Evolutionary conservation across 2,329 filamentous ascomycete genomes (phyloP).

Genomic region (Fusarium sambucinum): DNA sequence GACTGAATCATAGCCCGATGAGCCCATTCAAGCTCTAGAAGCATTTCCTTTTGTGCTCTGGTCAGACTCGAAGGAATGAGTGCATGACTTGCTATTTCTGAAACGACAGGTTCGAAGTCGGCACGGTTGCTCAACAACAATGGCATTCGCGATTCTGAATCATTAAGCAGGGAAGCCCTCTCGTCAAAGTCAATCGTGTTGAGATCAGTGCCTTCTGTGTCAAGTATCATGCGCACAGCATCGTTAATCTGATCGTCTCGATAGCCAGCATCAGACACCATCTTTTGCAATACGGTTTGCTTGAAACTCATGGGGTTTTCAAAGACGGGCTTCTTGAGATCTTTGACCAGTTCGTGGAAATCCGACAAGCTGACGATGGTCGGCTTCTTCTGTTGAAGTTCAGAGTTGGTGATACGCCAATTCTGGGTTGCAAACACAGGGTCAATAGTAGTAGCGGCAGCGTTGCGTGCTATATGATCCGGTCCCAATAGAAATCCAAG

Average conservation of each 20-base stretch:
- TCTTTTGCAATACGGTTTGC: slow-evolving; percentile 51
- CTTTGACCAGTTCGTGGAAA: slow-evolving; percentile 42
- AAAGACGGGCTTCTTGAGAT: slow-evolving; percentile 41
- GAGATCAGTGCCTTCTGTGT: slow-evolving; percentile 51
- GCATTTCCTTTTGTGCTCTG: slow-evolving; percentile 74
- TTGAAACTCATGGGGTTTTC: slow-evolving; percentile 49
- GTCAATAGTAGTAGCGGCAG: slow-evolving; percentile 53
- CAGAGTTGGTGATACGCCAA: slow-evolving; percentile 40
- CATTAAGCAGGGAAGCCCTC: slow-evolving; percentile 34
- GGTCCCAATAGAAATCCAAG: slow-evolving; percentile 75
- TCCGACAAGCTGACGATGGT: slow-evolving; percentile 45
- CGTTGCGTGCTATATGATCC: slow-evolving; percentile 64
- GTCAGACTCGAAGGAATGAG: slow-evolving; percentile 69
- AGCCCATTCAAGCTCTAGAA: slow-evolving; percentile 76
- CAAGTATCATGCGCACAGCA: slow-evolving; percentile 53
- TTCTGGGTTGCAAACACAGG: slow-evolving; percentile 53
- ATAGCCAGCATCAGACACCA: slow-evolving; percentile 56
- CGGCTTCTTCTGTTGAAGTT: slow-evolving; percentile 23
- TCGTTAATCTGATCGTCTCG: slow-evolving; percentile 48
- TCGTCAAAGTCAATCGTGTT: slow-evolving; percentile 52
- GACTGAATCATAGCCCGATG: slow-evolving; percentile 76
- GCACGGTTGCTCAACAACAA: slow-evolving; percentile 15
- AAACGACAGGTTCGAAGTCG: slow-evolving; percentile 37
- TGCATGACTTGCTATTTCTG: slow-evolving; percentile 47
- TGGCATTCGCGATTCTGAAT: slow-evolving; percentile 31